These are phyloP conservation scores for Talaromyces amestolkiae DNA, from an alignment of 2,329 filamentous ascomycete genomes.

Conservation along the genomic window DNA sequence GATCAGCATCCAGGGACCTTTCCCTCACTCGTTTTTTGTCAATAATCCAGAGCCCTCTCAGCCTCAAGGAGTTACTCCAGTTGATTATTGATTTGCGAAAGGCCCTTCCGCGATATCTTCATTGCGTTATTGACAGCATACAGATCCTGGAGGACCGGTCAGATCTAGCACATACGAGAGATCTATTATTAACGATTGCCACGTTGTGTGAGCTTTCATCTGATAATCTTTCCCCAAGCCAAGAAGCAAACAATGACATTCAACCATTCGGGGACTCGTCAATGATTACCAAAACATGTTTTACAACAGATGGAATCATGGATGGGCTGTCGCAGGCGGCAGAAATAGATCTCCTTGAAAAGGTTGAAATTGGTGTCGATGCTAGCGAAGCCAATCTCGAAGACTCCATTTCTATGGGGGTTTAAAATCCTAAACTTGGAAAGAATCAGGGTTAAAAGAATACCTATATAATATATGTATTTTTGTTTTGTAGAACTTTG, in stretches of 20 bases:
- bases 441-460: too few relatives aligned
- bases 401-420: neutral
- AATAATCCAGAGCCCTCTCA: neutral
- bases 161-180: neutral
- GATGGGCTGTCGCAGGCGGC: neutral
- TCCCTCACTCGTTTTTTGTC: neutral
- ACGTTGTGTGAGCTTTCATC: neutral
- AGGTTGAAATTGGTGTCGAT: neutral
- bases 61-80: neutral
- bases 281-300: conserved; percentile 1
- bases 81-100: neutral
- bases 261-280: neutral
- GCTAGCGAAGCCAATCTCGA: neutral
- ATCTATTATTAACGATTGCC: neutral
- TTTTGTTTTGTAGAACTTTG: too few relatives aligned
- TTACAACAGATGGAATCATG: neutral
- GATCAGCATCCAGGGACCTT: neutral
- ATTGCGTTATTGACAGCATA: neutral
- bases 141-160: neutral
- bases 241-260: neutral
- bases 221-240: neutral
- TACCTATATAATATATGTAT: too few relatives aligned
- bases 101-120: neutral
- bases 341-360: neutral
- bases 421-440: too few relatives aligned